Percentiles rank a stretch among this genome's conserved stretches.
phyloP scores from a whole-genome alignment of 768 basidiomycete species.

The Leccinum imitatum region DNA sequence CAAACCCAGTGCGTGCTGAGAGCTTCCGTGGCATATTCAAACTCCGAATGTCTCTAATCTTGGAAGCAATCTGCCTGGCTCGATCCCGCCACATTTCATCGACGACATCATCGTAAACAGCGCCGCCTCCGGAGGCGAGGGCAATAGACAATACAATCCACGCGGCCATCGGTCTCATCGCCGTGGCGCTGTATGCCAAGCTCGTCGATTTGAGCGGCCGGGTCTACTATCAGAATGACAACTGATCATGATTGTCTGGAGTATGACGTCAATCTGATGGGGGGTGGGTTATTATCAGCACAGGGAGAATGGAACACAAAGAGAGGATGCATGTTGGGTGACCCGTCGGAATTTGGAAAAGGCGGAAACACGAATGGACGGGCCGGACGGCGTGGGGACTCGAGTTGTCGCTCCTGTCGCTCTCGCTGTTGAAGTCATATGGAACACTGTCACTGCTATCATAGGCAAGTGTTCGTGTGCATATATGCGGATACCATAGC shows the following conservation, averaged over 20 bases:
- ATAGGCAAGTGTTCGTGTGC: conserved; percentile 48
- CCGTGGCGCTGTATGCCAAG: conserved; percentile 12
- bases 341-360: conserved; percentile 39
- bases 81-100: conserved; percentile 16
- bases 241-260: no score
- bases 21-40: no score
- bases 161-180: conserved; percentile 13
- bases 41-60: no score
- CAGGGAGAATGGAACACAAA: neutral
- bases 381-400: conserved; percentile 13
- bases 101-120: conserved; percentile 19
- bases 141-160: conserved; percentile 9
- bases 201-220: conserved; percentile 17
- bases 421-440: conserved; percentile 61
- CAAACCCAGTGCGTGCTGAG: no score
- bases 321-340: neutral
- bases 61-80: no score
- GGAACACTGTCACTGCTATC: conserved; percentile 61
- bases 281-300: no score
- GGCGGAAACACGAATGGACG: conserved; percentile 41
- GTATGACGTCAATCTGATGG: no score
- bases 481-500: neutral
- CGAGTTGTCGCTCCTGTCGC: conserved; percentile 58
- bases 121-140: neutral
- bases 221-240: no score